Evolutionary conservation across 306 rosid genomes (phyloP), one percentile per base, ranked within the genome.

Genomic region (Quercus berberidifolia): DNA sequence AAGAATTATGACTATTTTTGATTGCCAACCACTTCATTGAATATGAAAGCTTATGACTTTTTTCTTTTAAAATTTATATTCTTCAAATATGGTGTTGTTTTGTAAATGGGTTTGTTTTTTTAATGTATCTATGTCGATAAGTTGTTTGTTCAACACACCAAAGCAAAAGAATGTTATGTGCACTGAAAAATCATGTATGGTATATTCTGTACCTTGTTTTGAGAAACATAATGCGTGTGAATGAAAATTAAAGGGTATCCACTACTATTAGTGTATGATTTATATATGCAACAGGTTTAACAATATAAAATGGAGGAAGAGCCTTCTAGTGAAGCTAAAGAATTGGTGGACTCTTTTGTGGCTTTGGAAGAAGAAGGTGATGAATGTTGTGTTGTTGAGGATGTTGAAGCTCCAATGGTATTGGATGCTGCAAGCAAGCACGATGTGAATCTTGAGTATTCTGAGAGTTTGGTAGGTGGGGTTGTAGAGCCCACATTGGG

Each of bases 371-470:
- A 51, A 3, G 70, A 55, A 13, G 74, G 64, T 30, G 43, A 41
- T 23, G 75, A 74, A 20, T 75, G 55, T 13, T 64, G 69, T 55
- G 69, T 38, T 14, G 54, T 19, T 11, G 79, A 80, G 59, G 79
- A 38, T 55, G 69, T 41, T 54, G 76, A 75, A 68, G 43, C 67
- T 19, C 71, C 56, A 63, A 52, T 57, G 63, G 55, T 58, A 13
- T 71, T 78, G 76, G 82, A 78, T 71, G 76, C 71, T 57, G 62
- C 69, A 23, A 70, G 46, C 33, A 76, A 57, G 33, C 33, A 55
- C 38, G 17, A 67, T 19, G 72, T 67, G 52, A 67, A 35, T 67
- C n/a, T 67, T 33, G 52, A 67, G n/a, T 33, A 67, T 67, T 33
- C 26, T 35, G 6, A 5, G 72, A 33, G 52, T 33, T 67, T 74